phyloP scores from a whole-genome alignment of 2,329 filamentous ascomycete species.

The Aureobasidium mangrovei region DNA sequence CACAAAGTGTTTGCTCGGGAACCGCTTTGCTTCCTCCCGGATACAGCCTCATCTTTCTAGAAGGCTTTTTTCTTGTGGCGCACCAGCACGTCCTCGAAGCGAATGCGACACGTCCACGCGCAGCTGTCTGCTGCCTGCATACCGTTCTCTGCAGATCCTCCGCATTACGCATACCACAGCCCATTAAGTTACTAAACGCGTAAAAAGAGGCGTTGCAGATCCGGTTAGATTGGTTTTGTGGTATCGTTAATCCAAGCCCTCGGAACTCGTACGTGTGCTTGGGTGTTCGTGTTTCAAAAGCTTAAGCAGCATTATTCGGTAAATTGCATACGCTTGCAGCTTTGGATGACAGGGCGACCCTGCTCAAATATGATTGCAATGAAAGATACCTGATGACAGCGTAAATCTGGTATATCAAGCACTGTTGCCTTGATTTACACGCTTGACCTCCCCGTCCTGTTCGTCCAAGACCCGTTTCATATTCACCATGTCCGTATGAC shows the following conservation, averaged over 20 bases:
- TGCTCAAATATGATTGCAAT: too few relatives aligned
- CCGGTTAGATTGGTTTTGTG: slow-evolving; percentile 2
- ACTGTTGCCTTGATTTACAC: neutral
- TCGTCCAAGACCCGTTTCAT: slow-evolving; percentile 15
- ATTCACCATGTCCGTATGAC: slow-evolving; percentile 27
- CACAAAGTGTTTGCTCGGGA: neutral
- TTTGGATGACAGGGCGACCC: too few relatives aligned
- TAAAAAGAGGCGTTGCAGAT: slow-evolving; percentile 10
- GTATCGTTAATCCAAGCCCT: neutral
- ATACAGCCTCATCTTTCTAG: neutral
- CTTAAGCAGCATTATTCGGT: too few relatives aligned
- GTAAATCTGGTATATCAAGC: neutral
- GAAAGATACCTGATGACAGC: too few relatives aligned
- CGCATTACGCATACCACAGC: slow-evolving; percentile 5
- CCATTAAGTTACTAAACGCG: slow-evolving; percentile 1
- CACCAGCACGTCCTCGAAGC: neutral
- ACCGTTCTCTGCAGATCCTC: slow-evolving; percentile 3
- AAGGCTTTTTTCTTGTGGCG: neutral
- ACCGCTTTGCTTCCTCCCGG: neutral
- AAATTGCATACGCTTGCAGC: too few relatives aligned
- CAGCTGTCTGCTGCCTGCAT: neutral
- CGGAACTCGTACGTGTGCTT: neutral
- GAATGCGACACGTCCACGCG: neutral
- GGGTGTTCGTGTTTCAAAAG: neutral
- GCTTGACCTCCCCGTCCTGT: neutral